Percentiles rank a stretch among this genome's conserved stretches.
These are phyloP conservation scores for Pleodorina starrii DNA, from an alignment of 139 green algal species.

Conservation along the genomic window DNA sequence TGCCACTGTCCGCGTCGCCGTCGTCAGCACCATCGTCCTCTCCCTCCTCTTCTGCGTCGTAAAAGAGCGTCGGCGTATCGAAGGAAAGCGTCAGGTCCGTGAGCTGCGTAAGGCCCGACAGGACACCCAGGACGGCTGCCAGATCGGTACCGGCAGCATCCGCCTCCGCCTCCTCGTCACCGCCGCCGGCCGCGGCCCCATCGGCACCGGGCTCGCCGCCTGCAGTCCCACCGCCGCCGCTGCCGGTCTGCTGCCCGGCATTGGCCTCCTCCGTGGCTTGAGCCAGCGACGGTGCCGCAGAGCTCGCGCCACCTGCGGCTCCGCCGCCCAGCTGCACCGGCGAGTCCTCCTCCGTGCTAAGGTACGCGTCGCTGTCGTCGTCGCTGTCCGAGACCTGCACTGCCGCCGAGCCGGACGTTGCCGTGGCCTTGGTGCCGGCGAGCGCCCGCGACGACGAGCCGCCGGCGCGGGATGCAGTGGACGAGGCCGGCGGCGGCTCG, in stretches of 20 bases:
- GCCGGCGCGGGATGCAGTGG: neutral
- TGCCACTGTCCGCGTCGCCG: neutral
- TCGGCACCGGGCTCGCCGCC: neutral
- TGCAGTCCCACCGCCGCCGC: too few species aligned
- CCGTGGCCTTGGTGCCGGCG: neutral
- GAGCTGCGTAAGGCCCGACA: slow-evolving; percentile 27
- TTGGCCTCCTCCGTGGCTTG: too few species aligned
- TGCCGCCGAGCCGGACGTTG: neutral
- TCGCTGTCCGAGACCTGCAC: neutral
- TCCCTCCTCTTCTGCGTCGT: neutral
- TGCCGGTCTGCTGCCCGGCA: too few species aligned
- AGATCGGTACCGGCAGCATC: neutral
- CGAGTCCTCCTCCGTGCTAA: slow-evolving; percentile 28
- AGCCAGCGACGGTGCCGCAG: too few species aligned
- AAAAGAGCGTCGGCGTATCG: slow-evolving; percentile 37
- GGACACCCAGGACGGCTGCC: neutral
- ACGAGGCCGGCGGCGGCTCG: slow-evolving; percentile 18
- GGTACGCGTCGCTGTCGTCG: slow-evolving; percentile 30
- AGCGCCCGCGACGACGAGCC: neutral
- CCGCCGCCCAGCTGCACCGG: neutral
- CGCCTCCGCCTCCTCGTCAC: neutral
- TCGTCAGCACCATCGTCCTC: neutral
- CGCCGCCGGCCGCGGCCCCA: neutral
- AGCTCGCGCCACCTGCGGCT: neutral
- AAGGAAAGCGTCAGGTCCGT: slow-evolving; percentile 35